These are phyloP conservation scores for Epichloe brachyelytri DNA, from an alignment of 2,329 filamentous ascomycete genomes.

Conservation along the genomic window DNA sequence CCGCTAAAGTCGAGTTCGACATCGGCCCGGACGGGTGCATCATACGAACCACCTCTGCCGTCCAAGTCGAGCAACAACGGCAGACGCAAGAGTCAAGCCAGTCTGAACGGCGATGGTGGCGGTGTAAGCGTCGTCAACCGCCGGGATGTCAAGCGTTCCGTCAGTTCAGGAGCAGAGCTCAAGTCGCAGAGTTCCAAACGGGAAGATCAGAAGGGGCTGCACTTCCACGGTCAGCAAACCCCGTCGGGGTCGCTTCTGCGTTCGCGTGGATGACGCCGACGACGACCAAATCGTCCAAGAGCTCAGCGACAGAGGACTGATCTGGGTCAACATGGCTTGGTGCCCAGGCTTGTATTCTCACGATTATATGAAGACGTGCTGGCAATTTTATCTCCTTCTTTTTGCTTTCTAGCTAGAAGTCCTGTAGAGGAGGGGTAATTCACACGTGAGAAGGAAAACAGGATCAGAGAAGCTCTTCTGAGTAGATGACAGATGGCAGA, in stretches of 20 bases:
- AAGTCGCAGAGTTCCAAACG: slow-evolving; percentile 24
- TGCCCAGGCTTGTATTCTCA: background rate
- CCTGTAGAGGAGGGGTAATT: slow-evolving; percentile 9
- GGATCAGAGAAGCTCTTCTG: background rate
- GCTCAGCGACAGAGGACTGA: slow-evolving; percentile 19
- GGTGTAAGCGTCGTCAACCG: slow-evolving; percentile 20
- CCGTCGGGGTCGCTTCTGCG: slow-evolving; percentile 81
- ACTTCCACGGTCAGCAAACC: slow-evolving; percentile 56
- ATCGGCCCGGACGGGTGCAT: slow-evolving; percentile 34
- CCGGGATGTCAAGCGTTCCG: slow-evolving; percentile 42
- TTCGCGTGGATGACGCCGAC: slow-evolving; percentile 77
- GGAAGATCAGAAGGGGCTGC: slow-evolving; percentile 25
- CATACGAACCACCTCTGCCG: slow-evolving; percentile 37
- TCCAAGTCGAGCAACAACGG: slow-evolving; percentile 34
- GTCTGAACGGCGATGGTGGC: slow-evolving; percentile 16
- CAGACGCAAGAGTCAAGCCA: slow-evolving; percentile 41
- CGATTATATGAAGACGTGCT: background rate
- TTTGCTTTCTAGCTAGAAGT: background rate
- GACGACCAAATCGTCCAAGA: slow-evolving; percentile 22
- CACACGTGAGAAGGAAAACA: slow-evolving; percentile 3
- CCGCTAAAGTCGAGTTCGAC: slow-evolving; percentile 53
- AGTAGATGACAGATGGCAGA: background rate
- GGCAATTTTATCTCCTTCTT: background rate
- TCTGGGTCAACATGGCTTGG: background rate
- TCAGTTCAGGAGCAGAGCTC: slow-evolving; percentile 28